These are phyloP conservation scores for Coemansia sp. DNA, from an alignment of 192 early-diverging fungal species.

Conservation along the genomic window DNA sequence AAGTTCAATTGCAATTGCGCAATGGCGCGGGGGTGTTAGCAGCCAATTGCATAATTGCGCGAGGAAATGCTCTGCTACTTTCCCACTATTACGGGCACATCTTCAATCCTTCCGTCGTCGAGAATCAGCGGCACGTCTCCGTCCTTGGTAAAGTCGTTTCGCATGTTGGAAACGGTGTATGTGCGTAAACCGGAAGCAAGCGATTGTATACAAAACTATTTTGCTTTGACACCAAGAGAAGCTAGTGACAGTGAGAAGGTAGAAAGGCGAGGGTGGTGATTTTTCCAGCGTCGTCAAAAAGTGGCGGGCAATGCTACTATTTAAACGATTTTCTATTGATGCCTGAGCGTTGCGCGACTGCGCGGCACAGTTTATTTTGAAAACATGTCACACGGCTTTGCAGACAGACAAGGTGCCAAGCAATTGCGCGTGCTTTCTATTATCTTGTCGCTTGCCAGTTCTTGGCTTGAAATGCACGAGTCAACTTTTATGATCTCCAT, in stretches of 20 bases:
- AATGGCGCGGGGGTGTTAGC: background rate
- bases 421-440: too few species aligned
- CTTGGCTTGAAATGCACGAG: too few species aligned
- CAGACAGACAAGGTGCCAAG: too few species aligned
- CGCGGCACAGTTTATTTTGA: background rate
- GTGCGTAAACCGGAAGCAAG: background rate
- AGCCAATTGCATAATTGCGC: slow-evolving; percentile 5
- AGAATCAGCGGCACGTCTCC: slow-evolving; percentile 1
- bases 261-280: background rate
- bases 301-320: background rate
- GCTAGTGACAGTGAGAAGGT: background rate
- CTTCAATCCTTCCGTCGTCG: slow-evolving; percentile 2
- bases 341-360: background rate
- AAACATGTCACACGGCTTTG: background rate
- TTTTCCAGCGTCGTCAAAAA: background rate
- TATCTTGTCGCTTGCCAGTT: too few species aligned
- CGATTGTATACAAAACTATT: background rate
- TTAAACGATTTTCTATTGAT: background rate
- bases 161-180: background rate
- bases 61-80: background rate
- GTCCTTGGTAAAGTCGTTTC: background rate
- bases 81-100: background rate
- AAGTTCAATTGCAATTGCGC: background rate
- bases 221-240: background rate
- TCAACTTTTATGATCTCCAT: too few species aligned